Percentiles rank a stretch among this genome's conserved stretches.
Evolutionary conservation across 2,329 filamentous ascomycete species (phyloP).

Genomic region (Plectosphaerella cucumerina): DNA sequence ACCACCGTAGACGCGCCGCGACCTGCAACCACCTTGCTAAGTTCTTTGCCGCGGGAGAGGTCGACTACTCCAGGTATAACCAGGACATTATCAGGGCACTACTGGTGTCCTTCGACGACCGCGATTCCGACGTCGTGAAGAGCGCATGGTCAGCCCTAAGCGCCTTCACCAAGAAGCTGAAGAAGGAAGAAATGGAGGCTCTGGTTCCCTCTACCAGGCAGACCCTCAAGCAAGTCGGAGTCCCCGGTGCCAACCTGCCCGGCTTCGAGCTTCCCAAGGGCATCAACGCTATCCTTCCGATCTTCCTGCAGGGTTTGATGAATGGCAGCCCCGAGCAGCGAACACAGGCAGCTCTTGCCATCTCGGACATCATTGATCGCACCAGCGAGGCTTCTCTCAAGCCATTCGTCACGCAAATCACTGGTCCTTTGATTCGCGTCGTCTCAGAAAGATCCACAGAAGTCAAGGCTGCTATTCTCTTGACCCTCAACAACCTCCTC

Average conservation of each 20-base stretch:
- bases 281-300: slow-evolving; percentile 91
- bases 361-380: slow-evolving; percentile 93
- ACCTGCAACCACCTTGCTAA: slow-evolving; percentile 76
- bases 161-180: slow-evolving; percentile 82
- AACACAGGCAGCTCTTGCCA: slow-evolving; percentile 85
- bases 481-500: slow-evolving; percentile 89
- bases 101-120: slow-evolving; percentile 87
- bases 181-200: slow-evolving; percentile 97
- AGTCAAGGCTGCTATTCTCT: slow-evolving; percentile 89
- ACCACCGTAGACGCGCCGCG: slow-evolving; percentile 76
- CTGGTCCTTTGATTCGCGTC: slow-evolving; percentile 93
- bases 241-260: slow-evolving; percentile 76
- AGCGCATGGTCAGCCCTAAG: slow-evolving; percentile 82
- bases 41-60: slow-evolving; percentile 75
- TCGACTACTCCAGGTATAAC: slow-evolving; percentile 95
- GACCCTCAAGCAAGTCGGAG: slow-evolving; percentile 81
- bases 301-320: slow-evolving; percentile 96
- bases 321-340: slow-evolving; percentile 91
- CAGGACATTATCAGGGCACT: slow-evolving; percentile 90
- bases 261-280: slow-evolving; percentile 94
- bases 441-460: slow-evolving; percentile 95
- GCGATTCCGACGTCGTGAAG: slow-evolving; percentile 80
- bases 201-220: slow-evolving; percentile 83
- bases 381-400: slow-evolving; percentile 84
- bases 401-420: slow-evolving; percentile 95